Percentiles rank a stretch among this genome's conserved stretches.
Conservation (phyloP, 176 grass and related monocot species). For the Carex littledalei region DNA sequence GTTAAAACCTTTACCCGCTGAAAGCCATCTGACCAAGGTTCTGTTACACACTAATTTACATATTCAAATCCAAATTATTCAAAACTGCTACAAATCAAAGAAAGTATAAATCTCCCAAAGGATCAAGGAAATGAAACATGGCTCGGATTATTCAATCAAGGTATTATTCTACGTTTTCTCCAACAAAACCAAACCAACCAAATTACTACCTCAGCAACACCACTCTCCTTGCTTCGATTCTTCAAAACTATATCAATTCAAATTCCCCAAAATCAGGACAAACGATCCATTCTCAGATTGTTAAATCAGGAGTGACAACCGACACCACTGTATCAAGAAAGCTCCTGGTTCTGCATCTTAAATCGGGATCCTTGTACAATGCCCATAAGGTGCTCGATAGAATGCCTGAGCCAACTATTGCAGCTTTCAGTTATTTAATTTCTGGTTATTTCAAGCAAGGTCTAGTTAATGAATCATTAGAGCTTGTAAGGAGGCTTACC, state of each 20-base stretch:
- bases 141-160: background rate
- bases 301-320: constrained; percentile 32
- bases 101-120: background rate
- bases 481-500: constrained; percentile 43
- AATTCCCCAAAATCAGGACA: constrained; percentile 29
- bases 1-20: too few species aligned
- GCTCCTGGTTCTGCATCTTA: constrained; percentile 54
- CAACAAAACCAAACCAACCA: background rate
- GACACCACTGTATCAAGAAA: constrained; percentile 48
- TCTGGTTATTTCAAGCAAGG: constrained; percentile 66
- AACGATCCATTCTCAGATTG: constrained; percentile 60
- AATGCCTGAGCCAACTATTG: constrained; percentile 36
- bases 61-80: background rate
- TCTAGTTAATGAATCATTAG: constrained; percentile 32
- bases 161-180: background rate
- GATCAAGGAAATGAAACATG: constrained; percentile 12
- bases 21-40: background rate
- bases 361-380: constrained; percentile 57
- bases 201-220: constrained; percentile 26
- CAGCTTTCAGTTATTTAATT: constrained; percentile 61
- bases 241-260: constrained; percentile 49
- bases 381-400: constrained; percentile 61
- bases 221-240: constrained; percentile 25
- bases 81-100: background rate
- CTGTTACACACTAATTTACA: background rate